Conservation (phyloP, 805 yeast species). For the Barnettozyma populi region DNA sequence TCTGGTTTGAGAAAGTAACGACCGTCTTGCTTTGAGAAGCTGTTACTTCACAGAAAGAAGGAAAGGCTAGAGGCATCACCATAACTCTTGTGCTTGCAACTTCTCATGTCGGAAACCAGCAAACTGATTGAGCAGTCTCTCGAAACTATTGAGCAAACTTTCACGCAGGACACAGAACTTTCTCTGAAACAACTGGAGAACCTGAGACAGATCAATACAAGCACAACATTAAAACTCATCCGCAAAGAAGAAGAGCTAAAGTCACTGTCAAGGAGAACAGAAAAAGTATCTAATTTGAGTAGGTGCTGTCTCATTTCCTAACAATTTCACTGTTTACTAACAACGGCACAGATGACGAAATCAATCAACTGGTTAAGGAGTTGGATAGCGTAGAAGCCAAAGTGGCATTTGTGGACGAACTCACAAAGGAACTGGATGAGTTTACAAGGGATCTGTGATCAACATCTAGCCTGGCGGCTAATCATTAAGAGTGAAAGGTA, state of each 20-base stretch:
- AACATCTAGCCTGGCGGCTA: slow-evolving; percentile 13
- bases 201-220: slow-evolving; percentile 51
- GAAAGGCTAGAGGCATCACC: background rate
- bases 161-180: slow-evolving; percentile 35
- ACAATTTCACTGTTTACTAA: background rate
- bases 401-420: slow-evolving; percentile 14
- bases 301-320: slow-evolving; percentile 5
- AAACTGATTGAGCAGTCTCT: slow-evolving; percentile 22
- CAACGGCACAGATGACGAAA: slow-evolving; percentile 25
- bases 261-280: slow-evolving; percentile 20
- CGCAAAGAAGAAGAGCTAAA: slow-evolving; percentile 39
- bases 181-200: slow-evolving; percentile 39
- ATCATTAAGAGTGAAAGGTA: background rate
- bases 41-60: background rate
- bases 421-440: slow-evolving; percentile 17
- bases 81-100: too few relatives aligned
- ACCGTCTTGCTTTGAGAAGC: too few relatives aligned
- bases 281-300: slow-evolving; percentile 17
- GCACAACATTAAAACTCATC: slow-evolving; percentile 47
- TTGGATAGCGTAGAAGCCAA: slow-evolving; percentile 13
- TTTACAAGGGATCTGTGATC: slow-evolving; percentile 11
- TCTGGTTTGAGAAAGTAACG: too few relatives aligned
- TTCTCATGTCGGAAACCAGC: slow-evolving; percentile 13
- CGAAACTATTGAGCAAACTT: slow-evolving; percentile 29
- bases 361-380: slow-evolving; percentile 12